Percentiles rank a stretch among this genome's conserved stretches.
These are phyloP conservation scores for Hyphopichia wangnamkhiaoensis DNA, from an alignment of 1,139 yeast genomes.

Conservation along the genomic window DNA sequence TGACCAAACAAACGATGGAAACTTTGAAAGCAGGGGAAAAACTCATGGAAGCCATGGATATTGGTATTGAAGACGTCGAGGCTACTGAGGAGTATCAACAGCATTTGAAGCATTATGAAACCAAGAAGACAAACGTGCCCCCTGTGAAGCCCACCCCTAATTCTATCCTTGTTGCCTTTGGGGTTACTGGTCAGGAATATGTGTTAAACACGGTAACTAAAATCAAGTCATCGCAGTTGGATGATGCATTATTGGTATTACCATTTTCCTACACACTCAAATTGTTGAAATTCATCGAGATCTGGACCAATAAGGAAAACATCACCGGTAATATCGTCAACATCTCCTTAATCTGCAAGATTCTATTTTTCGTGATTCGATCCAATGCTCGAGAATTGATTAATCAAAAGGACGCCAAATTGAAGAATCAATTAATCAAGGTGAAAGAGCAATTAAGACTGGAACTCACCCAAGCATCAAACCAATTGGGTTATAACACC, in stretches of 20 bases:
- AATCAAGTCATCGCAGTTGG: constrained; percentile 82
- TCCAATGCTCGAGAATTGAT: constrained; percentile 76
- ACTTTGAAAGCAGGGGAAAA: constrained; percentile 94
- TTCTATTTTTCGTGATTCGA: constrained; percentile 70
- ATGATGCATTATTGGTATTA: constrained; percentile 85
- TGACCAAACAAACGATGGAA: constrained; percentile 82
- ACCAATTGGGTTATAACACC: constrained; percentile 79
- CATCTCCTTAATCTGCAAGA: constrained; percentile 68
- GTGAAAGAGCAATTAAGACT: constrained; percentile 59
- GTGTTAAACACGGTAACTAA: constrained; percentile 69
- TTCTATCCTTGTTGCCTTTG: constrained; percentile 70
- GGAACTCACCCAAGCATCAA: constrained; percentile 52
- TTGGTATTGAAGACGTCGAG: constrained; percentile 72
- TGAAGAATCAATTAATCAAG: constrained; percentile 58
- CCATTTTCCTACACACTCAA: constrained; percentile 84
- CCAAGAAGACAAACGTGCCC: constrained; percentile 41
- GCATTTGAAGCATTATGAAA: constrained; percentile 32
- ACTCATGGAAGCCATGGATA: constrained; percentile 87
- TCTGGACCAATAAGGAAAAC: constrained; percentile 62
- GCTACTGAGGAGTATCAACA: constrained; percentile 50
- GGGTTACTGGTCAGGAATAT: constrained; percentile 72
- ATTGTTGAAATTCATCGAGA: constrained; percentile 69
- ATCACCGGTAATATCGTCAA: constrained; percentile 46
- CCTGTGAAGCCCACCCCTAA: constrained; percentile 65
- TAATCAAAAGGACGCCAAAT: constrained; percentile 60